These are phyloP conservation scores for Bimuria novae-zelandiae DNA, from an alignment of 2,329 filamentous ascomycete genomes.

Conservation along the genomic window DNA sequence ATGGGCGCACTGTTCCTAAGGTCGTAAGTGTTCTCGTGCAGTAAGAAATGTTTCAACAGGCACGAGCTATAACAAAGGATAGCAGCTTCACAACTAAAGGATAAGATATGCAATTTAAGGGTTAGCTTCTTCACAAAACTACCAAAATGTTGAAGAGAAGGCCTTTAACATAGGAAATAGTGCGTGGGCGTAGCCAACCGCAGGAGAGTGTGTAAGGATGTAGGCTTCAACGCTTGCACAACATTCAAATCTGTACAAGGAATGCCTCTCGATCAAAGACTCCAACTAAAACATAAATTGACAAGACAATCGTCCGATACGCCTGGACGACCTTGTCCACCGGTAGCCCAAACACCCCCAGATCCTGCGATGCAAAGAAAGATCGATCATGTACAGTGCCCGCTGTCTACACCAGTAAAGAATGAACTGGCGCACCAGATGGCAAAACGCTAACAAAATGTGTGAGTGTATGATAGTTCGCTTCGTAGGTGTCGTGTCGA, in stretches of 20 bases:
- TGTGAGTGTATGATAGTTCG: not conserved
- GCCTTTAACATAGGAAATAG: constrained; percentile 1
- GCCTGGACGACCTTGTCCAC: not conserved
- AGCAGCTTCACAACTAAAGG: not conserved
- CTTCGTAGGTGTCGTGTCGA: constrained; percentile 4
- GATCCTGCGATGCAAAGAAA: constrained; percentile 6
- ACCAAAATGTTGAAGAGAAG: not conserved
- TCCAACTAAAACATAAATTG: not conserved
- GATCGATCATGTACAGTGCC: constrained; percentile 9
- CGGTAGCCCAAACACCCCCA: not conserved
- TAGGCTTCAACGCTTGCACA: not conserved
- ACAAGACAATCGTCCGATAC: not conserved
- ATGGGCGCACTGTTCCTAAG: too few relatives aligned
- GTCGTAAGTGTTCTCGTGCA: not conserved
- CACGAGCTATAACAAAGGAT: not conserved
- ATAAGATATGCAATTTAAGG: not conserved
- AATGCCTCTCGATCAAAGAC: not conserved
- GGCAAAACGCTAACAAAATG: constrained; percentile 5
- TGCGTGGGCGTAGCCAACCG: not conserved
- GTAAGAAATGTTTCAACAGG: not conserved
- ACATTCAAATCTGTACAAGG: constrained; percentile 5
- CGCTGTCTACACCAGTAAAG: constrained; percentile 2
- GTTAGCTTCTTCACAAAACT: not conserved
- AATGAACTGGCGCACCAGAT: constrained; percentile 1
- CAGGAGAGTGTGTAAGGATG: not conserved